Base-by-base conservation (phyloP, 352 stramenopile genomes). In the Globisporangium megalacanthum region DNA sequence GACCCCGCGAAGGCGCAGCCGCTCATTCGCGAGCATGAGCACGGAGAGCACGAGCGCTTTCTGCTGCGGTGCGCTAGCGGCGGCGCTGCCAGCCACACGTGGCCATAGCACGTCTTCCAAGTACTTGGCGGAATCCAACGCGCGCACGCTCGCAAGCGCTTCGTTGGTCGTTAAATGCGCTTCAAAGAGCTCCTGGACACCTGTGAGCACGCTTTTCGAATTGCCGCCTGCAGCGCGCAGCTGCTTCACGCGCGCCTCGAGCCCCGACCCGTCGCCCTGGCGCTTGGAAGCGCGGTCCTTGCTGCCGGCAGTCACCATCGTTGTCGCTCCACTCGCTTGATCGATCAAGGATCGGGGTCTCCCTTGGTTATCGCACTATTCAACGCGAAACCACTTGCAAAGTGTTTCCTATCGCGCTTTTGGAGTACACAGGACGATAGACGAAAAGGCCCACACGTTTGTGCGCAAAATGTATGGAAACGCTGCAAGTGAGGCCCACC, bases 91-190 rank as follows among this genome's bases (percentile, higher is more conserved):
- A 15, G 63, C 60, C 3, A 46, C 59, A 29, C 82, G 51, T 19
- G 64, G 66, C 73, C 76, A 87, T 14, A 93, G 60, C 55, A 72
- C 78, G n/a, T 69, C 60, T 35, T 86, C 65, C n/a, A 92, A 31
- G 61, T 79, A 85, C 8, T 49, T 42, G 5, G 47, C 66, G 0
- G 62, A n/a, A 20, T 72, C 57, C 36, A 86, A 44, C 29, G 11
- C 41, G 4, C 70, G 48, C 3, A 83, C 53, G 53, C 64, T 64
- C 25, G 46, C 15, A 1, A 70, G 54, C 4, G 68, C 67, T 20
- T 66, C 68, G 2, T 37, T 14, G 4, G 62, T 53, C 10, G 52
- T 49, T 4, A 89, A 58, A 56, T 75, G 68, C 3, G 49, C 53
- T 7, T 41, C 45, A 56, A 85, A 89, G 48, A 89, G 53, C 1